These are phyloP conservation scores for Leccinellum albellum DNA, from an alignment of 768 basidiomycete species.

Conservation along the genomic window DNA sequence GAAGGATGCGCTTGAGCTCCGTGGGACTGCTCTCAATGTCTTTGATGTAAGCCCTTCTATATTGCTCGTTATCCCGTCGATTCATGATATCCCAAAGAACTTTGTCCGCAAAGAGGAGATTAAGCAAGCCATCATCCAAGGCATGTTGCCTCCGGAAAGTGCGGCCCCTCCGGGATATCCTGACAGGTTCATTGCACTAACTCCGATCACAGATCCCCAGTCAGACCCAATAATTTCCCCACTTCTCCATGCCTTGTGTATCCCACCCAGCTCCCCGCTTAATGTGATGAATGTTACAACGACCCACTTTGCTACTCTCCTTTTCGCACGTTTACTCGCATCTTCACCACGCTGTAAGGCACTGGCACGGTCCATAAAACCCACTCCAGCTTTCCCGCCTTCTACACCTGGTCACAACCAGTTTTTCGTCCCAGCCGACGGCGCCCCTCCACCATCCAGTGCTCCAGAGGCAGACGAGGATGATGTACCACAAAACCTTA, in stretches of 20 bases:
- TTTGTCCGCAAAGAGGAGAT: constrained; percentile 75
- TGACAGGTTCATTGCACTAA: background rate
- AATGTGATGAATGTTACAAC: constrained; percentile 56
- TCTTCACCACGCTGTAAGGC: constrained; percentile 62
- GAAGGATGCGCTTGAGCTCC: constrained; percentile 68
- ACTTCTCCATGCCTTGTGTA: constrained; percentile 63
- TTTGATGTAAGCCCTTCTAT: constrained; percentile 67
- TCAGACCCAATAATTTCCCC: constrained; percentile 54
- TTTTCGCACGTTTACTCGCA: constrained; percentile 77
- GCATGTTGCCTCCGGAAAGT: constrained; percentile 66
- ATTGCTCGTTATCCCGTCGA: background rate
- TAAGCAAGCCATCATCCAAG: constrained; percentile 61
- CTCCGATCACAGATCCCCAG: constrained; percentile 19
- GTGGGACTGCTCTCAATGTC: constrained; percentile 72
- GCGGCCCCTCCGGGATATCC: background rate
- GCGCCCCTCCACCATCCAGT: constrained; percentile 35
- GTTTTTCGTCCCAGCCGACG: constrained; percentile 80
- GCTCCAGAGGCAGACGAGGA: constrained; percentile 47
- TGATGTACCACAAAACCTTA: constrained; percentile 63
- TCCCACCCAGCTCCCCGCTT: constrained; percentile 58
- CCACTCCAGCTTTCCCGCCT: constrained; percentile 36
- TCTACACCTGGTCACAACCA: constrained; percentile 34
- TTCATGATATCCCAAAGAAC: constrained; percentile 43
- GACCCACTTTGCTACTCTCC: constrained; percentile 69
- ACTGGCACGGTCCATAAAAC: constrained; percentile 61